Percentiles rank a stretch among this genome's conserved stretches.
These are phyloP conservation scores for Cladophialophora bantiana DNA, from an alignment of 2,329 filamentous ascomycete species.

Conservation along the genomic window DNA sequence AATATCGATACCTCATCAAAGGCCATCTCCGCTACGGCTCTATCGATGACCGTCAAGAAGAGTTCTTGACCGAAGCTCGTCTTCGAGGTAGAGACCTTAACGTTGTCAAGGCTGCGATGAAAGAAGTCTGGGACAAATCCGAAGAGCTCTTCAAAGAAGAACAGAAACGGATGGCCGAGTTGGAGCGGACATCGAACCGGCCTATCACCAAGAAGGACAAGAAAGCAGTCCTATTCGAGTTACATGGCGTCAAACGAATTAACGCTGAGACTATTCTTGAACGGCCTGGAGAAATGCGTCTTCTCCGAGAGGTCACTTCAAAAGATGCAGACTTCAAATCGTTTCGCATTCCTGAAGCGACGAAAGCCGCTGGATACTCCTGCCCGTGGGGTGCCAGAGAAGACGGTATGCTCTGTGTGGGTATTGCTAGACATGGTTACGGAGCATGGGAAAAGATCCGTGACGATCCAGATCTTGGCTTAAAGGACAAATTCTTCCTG, in stretches of 20 bases:
- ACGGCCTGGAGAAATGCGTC: conserved; percentile 84
- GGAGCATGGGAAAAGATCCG: conserved; percentile 95
- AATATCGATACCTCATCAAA: conserved; percentile 88
- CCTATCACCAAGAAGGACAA: conserved; percentile 93
- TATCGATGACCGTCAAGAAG: conserved; percentile 84
- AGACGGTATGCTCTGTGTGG: conserved; percentile 95
- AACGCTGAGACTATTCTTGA: conserved; percentile 96
- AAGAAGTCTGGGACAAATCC: conserved; percentile 78
- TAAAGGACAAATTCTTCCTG: conserved; percentile 90
- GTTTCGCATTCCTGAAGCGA: conserved; percentile 89
- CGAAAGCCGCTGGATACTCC: conserved; percentile 88
- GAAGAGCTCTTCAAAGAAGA: conserved; percentile 77
- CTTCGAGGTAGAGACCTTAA: conserved; percentile 81
- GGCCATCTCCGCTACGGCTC: conserved; percentile 91
- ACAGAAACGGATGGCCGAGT: conserved; percentile 63
- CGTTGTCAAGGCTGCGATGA: conserved; percentile 77
- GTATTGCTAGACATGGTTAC: conserved; percentile 91
- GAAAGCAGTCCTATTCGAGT: conserved; percentile 96
- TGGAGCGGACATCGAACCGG: conserved; percentile 77
- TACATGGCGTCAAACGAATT: conserved; percentile 88
- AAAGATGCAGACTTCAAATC: conserved; percentile 70
- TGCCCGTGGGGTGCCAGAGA: conserved; percentile 92
- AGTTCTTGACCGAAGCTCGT: conserved; percentile 86
- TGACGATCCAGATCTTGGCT: conserved; percentile 84
- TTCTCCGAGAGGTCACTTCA: conserved; percentile 77